Conservation (phyloP, 2,329 filamentous ascomycete species). For the Apiospora hydei region DNA sequence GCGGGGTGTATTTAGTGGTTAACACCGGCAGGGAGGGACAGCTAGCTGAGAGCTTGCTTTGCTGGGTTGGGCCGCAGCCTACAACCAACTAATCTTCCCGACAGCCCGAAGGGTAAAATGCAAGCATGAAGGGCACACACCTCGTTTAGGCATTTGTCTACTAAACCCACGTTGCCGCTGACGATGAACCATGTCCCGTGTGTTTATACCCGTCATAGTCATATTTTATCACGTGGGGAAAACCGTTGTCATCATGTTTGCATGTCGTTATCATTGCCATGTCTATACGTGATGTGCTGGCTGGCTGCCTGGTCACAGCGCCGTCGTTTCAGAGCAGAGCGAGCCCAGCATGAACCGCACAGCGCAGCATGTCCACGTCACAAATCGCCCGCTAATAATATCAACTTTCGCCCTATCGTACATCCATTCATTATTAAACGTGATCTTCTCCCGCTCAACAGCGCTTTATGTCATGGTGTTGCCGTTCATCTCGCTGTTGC, state of each 20-base stretch:
- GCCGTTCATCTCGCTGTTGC: slow-evolving; percentile 34
- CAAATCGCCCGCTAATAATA: background rate
- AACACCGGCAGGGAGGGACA: slow-evolving; percentile 1
- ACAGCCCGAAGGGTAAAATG: background rate
- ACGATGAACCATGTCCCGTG: background rate
- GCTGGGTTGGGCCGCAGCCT: background rate
- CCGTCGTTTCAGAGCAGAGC: background rate
- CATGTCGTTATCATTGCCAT: background rate
- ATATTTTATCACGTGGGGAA: background rate
- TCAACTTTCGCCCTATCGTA: background rate
- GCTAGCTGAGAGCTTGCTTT: too few relatives aligned
- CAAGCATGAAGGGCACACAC: background rate
- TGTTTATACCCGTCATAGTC: background rate
- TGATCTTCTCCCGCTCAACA: background rate
- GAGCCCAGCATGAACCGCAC: background rate
- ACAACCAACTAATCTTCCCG: background rate
- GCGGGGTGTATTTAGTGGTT: background rate
- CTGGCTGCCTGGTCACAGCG: background rate
- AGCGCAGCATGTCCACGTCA: background rate
- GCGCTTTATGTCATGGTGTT: slow-evolving; percentile 34
- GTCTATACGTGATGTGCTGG: background rate
- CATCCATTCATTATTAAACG: background rate
- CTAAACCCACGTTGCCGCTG: background rate
- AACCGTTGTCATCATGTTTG: background rate
- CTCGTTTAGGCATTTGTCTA: background rate